phyloP scores from a whole-genome alignment of 192 early-diverging fungal genomes.

The Backusella mclennaniae region DNA sequence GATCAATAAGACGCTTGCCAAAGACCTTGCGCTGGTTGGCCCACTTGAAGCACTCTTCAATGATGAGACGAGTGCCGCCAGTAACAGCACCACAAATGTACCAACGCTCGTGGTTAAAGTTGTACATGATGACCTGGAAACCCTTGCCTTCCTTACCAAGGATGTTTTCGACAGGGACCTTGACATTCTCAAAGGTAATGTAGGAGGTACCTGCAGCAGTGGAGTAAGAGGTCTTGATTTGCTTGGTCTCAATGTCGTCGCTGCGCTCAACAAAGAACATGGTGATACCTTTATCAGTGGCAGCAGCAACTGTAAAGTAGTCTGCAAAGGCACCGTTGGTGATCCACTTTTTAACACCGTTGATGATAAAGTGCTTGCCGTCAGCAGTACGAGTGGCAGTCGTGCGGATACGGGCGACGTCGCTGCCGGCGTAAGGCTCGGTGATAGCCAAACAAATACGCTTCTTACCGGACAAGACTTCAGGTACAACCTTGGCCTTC shows the following conservation, averaged over 20 bases:
- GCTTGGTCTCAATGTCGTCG: conserved; percentile 59
- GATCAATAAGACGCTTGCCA: conserved; percentile 65
- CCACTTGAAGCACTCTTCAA: conserved; percentile 70
- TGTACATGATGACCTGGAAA: conserved; percentile 70
- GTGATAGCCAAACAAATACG: conserved; percentile 83
- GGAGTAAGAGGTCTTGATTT: conserved; percentile 68
- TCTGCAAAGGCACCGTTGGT: conserved; percentile 70
- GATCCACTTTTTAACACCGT: conserved; percentile 87
- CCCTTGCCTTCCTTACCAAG: conserved; percentile 65
- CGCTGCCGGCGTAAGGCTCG: conserved; percentile 70
- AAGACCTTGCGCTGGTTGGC: conserved; percentile 72
- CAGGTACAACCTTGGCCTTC: conserved; percentile 62
- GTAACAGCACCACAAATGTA: conserved; percentile 46
- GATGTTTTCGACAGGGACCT: conserved; percentile 72
- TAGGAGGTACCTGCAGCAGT: conserved; percentile 63
- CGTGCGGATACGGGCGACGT: conserved; percentile 74
- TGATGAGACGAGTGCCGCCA: conserved; percentile 40
- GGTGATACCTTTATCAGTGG: conserved; percentile 54
- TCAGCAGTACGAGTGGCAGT: conserved; percentile 59
- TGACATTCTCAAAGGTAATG: conserved; percentile 72
- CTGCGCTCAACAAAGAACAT: conserved; percentile 65
- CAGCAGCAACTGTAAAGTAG: conserved; percentile 34
- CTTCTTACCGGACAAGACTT: conserved; percentile 68
- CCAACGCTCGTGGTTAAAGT: conserved; percentile 78
- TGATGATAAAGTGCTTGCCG: conserved; percentile 71